Base-by-base conservation (phyloP, 208 protist genomes). In the Zelonia costaricensis region DNA sequence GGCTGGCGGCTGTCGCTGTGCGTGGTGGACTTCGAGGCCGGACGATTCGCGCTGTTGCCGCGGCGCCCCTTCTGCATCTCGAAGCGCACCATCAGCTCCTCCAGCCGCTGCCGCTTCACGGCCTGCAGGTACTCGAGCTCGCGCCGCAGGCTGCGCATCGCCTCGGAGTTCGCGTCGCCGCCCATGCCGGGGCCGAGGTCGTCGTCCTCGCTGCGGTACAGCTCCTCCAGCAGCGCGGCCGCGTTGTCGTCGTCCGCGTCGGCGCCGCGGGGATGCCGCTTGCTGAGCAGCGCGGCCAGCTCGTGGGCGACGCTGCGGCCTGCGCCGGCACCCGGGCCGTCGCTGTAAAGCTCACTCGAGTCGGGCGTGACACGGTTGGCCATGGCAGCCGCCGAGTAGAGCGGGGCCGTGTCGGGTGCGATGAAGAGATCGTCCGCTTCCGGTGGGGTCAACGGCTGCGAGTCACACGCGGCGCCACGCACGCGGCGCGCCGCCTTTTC, bases 51-150 rank as follows among this genome's bases (percentile, higher is more conserved):
- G 9, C 6, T 15, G 20, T 8, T 47, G 43, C 47, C 30, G 16
- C 56, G 22, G 23, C 69, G 33, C 10, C 25, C 53, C 51, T 77
- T 65, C 10, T 66, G 73, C 48, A 69, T 62, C 23, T 58, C 62
- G 52, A 76, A 80, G 13, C 72, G 80, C 54, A 77, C 49, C 42
- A 71, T 58, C 7, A 87, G 72, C 54, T 86, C 79, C 43, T 56
- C 68, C 69, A 85, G 72, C 13, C 83, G 80, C 72, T 90, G 68
- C 48, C 63, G 39, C 51, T 70, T 60, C 18, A 70, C 38, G n/a
- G 35, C 46, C 46, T 85, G 72, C 44, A 86, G 61, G 68, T 87
- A 82, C 55, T 78, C 63, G 22, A 86, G 61, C 67, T 86, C 76
- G 33, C 53, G 31, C 7, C 65, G 66, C 16, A 90, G 66, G 33